Base-by-base conservation (phyloP, 306 rosid genomes). In the Arachis stenosperma region DNA sequence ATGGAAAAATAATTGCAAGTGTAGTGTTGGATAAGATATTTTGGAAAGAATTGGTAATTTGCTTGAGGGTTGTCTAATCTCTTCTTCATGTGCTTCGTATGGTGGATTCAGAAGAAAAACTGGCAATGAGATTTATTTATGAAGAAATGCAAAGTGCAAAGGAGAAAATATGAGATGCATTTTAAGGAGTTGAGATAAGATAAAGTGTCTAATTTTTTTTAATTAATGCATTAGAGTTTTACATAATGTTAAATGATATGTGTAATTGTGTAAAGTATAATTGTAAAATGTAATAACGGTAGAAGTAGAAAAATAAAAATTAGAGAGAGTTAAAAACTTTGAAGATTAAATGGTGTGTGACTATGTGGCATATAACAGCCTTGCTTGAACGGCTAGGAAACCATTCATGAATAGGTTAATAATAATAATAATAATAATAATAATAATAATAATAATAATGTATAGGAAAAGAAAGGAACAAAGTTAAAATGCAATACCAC, bases 401-500 rank as follows among this genome's bases (percentile, higher is more conserved):
- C 57, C 29, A 11, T 2, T 14, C 6, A 75, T 6, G 7, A 9
- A 9, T 51, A 10, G 67, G 27, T 12, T 14, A 33, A 6, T 3
- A 52, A 47, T 14, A 2, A 29, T 7, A 22, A 22, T 22, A 22
- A 22, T 22, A 13, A 8, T n/a, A 22, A 22, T 22, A 22, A 17
- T 14, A 33, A 6, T 3, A 52, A 47, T 14, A 2, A 29, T 7
- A 22, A 22, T 22, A 22, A 22, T 22, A 13, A 8, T n/a, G n/a
- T n/a, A 52, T 52, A 22, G 37, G 37, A 33, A 33, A 6, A 43
- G 27, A 17, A 73, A 73, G 27, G 68, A 42, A 77, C 70, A 9
- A 81, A 71, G 27, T 65, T 73, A 47, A 41, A 66, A 15, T 58
- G 41, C 17, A 76, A 61, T 6, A 43, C 57, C 36, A 11, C 0